phyloP scores from a whole-genome alignment of 176 grass and related monocot species.

The Typha latifolia region DNA sequence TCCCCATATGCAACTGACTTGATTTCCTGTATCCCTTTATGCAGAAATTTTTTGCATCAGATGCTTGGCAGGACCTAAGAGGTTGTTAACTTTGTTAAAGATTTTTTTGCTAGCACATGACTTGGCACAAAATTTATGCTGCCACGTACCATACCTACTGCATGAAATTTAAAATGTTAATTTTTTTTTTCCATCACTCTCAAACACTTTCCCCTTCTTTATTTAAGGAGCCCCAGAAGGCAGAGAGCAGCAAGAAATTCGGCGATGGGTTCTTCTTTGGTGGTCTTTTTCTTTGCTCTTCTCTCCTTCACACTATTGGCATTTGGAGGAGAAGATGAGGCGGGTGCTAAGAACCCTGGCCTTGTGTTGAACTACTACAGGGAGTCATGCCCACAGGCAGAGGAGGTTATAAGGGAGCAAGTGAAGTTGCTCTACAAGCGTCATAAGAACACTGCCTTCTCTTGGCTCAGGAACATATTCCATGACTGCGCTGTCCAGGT shows the following conservation, averaged over 20 bases:
- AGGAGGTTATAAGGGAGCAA: slow-evolving; percentile 27
- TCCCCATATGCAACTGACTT: neutral
- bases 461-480: slow-evolving; percentile 41
- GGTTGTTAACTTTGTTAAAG: no score
- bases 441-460: slow-evolving; percentile 47
- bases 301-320: neutral
- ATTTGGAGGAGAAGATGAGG: neutral
- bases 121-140: neutral
- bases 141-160: no score
- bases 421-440: slow-evolving; percentile 34
- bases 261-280: slow-evolving; percentile 9
- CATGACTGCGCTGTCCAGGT: slow-evolving; percentile 40
- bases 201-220: neutral
- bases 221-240: neutral
- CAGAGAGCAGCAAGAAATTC: neutral
- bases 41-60: no score
- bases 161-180: neutral
- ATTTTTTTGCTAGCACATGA: no score
- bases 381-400: slow-evolving; percentile 30
- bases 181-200: neutral
- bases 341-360: neutral
- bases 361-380: slow-evolving; percentile 29
- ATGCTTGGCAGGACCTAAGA: no score
- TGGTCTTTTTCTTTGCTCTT: neutral
- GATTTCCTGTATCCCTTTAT: neutral